A percentile compares a stretch with the other conserved stretches of the same genome.
These are phyloP conservation scores for Yarrowia divulgata DNA, from an alignment of 805 yeast species.

Conservation along the genomic window DNA sequence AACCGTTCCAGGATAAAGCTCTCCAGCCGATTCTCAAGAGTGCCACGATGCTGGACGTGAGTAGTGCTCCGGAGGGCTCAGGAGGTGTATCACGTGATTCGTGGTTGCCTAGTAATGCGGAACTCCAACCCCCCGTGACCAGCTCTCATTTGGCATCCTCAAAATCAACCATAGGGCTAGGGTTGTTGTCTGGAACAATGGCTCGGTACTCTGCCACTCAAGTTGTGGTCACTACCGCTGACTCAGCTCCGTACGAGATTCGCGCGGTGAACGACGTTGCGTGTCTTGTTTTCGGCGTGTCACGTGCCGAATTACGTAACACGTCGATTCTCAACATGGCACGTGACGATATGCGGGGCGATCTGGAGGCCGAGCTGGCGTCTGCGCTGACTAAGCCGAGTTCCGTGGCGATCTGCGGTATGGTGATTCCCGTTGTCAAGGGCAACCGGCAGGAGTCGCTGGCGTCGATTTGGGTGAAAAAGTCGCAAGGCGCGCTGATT, in stretches of 20 bases:
- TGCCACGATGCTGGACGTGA: conserved; percentile 32
- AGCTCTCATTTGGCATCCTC: conserved; percentile 57
- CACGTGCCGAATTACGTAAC: conserved; percentile 66
- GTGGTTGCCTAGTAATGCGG: background rate
- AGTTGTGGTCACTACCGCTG: conserved; percentile 82
- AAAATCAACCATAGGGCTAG: conserved; percentile 54
- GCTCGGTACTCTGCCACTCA: conserved; percentile 61
- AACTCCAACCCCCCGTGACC: conserved; percentile 47
- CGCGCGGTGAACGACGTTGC: conserved; percentile 90
- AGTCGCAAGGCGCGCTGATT: conserved; percentile 68
- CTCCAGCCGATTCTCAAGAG: conserved; percentile 30
- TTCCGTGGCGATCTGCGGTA: conserved; percentile 61
- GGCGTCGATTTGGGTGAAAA: conserved; percentile 91
- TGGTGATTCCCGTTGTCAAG: conserved; percentile 78
- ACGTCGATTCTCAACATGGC: conserved; percentile 74
- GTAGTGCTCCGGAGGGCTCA: background rate
- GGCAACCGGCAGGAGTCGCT: conserved; percentile 72
- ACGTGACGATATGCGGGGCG: conserved; percentile 33
- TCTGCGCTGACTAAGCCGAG: background rate
- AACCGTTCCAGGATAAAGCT: conserved; percentile 47
- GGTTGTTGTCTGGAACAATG: conserved; percentile 12
- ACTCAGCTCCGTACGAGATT: conserved; percentile 77
- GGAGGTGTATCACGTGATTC: background rate
- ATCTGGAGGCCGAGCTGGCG: background rate
- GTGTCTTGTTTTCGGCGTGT: conserved; percentile 83